Evolutionary conservation across 768 basidiomycete genomes (phyloP).

Genomic region (Suillus subaureus): DNA sequence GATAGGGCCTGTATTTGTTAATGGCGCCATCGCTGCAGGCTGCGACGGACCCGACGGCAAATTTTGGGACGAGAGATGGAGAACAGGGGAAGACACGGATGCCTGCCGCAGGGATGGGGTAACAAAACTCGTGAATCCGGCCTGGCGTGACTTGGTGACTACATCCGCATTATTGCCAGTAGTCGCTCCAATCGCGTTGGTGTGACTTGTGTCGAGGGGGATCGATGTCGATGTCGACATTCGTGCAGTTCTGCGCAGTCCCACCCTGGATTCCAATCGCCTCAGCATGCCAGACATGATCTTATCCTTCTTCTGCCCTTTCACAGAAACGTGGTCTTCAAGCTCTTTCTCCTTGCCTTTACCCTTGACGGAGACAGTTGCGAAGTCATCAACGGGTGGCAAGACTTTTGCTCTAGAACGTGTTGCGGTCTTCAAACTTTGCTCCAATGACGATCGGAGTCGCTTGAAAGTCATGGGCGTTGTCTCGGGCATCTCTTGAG

Average conservation of each 20-base stretch:
- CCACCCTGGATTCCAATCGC: slow-evolving; percentile 51
- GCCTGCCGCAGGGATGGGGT: slow-evolving; percentile 69
- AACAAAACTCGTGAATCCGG: slow-evolving; percentile 60
- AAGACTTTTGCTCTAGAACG: slow-evolving; percentile 51
- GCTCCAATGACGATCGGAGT: slow-evolving; percentile 66
- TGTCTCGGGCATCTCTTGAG: slow-evolving; percentile 39
- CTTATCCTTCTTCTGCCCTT: slow-evolving; percentile 39
- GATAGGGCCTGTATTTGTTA: slow-evolving; percentile 47
- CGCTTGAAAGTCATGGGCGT: slow-evolving; percentile 60
- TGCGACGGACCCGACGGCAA: slow-evolving; percentile 56
- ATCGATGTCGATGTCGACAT: slow-evolving; percentile 42
- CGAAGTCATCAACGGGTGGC: slow-evolving; percentile 43
- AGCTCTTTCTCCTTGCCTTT: slow-evolving; percentile 43
- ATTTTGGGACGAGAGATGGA: slow-evolving; percentile 64
- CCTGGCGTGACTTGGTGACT: slow-evolving; percentile 44
- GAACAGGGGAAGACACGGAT: slow-evolving; percentile 74
- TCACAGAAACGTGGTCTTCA: slow-evolving; percentile 31
- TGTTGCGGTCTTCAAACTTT: slow-evolving; percentile 65
- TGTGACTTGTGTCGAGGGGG: slow-evolving; percentile 34
- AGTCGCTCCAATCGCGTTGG: slow-evolving; percentile 20
- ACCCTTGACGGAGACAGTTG: slow-evolving; percentile 45
- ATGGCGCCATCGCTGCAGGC: slow-evolving; percentile 46
- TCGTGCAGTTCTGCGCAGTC: slow-evolving; percentile 48
- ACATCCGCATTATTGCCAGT: slow-evolving; percentile 34
- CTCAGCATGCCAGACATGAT: slow-evolving; percentile 48